Percentiles rank a stretch among this genome's conserved stretches.
Conservation (phyloP, 176 grass and related monocot species). For the Aegilops bicornis region DNA sequence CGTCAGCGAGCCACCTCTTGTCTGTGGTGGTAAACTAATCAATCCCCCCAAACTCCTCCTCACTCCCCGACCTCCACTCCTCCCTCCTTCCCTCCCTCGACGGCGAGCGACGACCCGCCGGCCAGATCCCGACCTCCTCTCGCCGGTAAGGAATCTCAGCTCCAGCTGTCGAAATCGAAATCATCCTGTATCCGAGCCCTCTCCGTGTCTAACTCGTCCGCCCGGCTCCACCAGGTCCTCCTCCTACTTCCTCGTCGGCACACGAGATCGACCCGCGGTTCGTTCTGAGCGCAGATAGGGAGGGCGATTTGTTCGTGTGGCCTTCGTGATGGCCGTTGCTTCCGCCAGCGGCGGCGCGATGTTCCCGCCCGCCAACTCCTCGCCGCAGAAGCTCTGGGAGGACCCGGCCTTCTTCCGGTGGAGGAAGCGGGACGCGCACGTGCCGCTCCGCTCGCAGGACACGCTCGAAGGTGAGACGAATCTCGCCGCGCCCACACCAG, state of each 20-base stretch:
- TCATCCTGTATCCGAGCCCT: no score
- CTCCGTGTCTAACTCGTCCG: no score
- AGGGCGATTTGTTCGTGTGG: no score
- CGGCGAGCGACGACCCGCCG: no score
- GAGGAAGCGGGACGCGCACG: conserved; percentile 90
- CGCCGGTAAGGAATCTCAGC: not conserved
- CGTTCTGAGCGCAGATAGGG: no score
- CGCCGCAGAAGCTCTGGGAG: conserved; percentile 69
- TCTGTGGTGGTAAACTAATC: no score
- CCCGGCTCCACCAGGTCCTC: no score
- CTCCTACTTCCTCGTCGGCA: no score
- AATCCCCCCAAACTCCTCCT: not conserved
- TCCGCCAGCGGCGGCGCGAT: conserved; percentile 35
- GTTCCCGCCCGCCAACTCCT: conserved; percentile 16
- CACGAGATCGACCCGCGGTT: no score
- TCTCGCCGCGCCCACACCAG: not conserved
- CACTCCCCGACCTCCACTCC: not conserved
- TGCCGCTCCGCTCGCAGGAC: conserved; percentile 80
- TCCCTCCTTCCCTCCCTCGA: no score
- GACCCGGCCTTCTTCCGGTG: conserved; percentile 89
- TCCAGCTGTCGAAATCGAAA: no score
- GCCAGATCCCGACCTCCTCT: not conserved
- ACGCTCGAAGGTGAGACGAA: conserved; percentile 60
- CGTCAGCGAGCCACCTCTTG: no score
- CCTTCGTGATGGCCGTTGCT: conserved; percentile 42